Conservation (phyloP, 2,329 filamentous ascomycete species). For the Teratosphaeria nubilosa region DNA sequence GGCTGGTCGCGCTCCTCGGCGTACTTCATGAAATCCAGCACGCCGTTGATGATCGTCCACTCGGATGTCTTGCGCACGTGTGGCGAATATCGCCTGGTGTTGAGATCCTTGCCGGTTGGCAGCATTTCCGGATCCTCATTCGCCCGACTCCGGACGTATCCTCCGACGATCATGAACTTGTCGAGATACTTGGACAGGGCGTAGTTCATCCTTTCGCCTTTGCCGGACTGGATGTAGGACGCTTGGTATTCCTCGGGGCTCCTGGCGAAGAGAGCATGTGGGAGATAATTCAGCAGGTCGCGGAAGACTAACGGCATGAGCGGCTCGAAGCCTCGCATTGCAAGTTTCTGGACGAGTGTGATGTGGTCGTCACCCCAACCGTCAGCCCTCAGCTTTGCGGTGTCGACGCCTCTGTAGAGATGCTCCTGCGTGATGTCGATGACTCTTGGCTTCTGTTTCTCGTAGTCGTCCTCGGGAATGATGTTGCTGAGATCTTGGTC, state of each 20-base stretch:
- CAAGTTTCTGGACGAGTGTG: conserved; percentile 43
- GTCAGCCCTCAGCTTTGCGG: conserved; percentile 14
- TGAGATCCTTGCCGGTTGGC: background rate
- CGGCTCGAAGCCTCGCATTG: conserved; percentile 47
- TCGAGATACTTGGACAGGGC: conserved; percentile 42
- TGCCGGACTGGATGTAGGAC: conserved; percentile 36
- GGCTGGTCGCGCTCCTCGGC: conserved; percentile 32
- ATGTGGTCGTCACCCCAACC: conserved; percentile 45
- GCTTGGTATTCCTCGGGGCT: conserved; percentile 19
- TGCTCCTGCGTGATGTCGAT: conserved; percentile 15
- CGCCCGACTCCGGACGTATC: conserved; percentile 37
- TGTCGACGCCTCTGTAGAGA: conserved; percentile 13
- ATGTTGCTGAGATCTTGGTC: conserved; percentile 2
- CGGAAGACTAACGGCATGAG: conserved; percentile 43
- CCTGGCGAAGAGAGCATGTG: conserved; percentile 41
- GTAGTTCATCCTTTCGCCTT: conserved; percentile 31
- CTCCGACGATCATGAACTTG: conserved; percentile 41
- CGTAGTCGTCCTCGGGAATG: conserved; percentile 12
- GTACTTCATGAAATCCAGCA: conserved; percentile 5
- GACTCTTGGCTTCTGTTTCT: conserved; percentile 9
- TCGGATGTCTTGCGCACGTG: background rate
- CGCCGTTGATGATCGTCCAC: conserved; percentile 9
- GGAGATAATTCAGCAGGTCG: conserved; percentile 45
- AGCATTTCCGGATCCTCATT: conserved; percentile 9
- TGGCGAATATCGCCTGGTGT: background rate